A percentile compares a stretch with the other conserved stretches of the same genome.
Evolutionary conservation across 805 yeast species (phyloP).

Genomic region (Lachancea kluyveri): DNA sequence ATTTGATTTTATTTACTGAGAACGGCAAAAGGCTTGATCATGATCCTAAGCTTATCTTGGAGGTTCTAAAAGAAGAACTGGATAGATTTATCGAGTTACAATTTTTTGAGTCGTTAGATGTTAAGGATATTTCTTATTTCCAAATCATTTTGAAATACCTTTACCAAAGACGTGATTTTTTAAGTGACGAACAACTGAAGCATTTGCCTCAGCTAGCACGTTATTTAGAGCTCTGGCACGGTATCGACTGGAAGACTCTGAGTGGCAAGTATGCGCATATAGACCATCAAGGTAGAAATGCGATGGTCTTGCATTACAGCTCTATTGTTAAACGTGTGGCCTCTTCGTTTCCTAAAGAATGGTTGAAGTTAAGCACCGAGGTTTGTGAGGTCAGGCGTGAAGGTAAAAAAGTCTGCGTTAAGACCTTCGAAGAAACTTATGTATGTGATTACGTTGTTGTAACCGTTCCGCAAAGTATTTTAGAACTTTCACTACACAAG

Average conservation of each 20-base stretch:
- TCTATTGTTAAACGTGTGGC: constrained; percentile 42
- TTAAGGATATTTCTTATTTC: constrained; percentile 45
- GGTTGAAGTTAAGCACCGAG: constrained; percentile 36
- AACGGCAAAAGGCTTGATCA: constrained; percentile 20
- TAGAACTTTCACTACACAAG: constrained; percentile 34
- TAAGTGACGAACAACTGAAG: constrained; percentile 45
- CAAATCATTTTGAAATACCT: constrained; percentile 45
- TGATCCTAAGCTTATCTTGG: constrained; percentile 29
- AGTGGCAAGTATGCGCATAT: constrained; percentile 66
- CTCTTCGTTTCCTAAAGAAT: constrained; percentile 33
- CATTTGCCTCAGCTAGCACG: constrained; percentile 49
- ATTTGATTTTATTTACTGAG: constrained; percentile 22
- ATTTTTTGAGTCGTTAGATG: constrained; percentile 43
- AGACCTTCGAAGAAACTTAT: constrained; percentile 26
- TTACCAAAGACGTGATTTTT: constrained; percentile 37
- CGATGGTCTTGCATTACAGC: constrained; percentile 55
- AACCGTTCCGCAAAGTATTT: constrained; percentile 71
- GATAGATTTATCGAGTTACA: constrained; percentile 52
- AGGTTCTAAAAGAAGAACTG: constrained; percentile 50
- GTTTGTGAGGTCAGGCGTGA: constrained; percentile 32
- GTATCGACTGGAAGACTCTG: constrained; percentile 57
- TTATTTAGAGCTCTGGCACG: constrained; percentile 73
- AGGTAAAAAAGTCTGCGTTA: constrained; percentile 28
- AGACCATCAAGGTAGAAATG: constrained; percentile 73
- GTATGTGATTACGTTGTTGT: constrained; percentile 56